phyloP scores from a whole-genome alignment of 1,139 yeast species.

The Lodderomyces oxycetoniae region DNA sequence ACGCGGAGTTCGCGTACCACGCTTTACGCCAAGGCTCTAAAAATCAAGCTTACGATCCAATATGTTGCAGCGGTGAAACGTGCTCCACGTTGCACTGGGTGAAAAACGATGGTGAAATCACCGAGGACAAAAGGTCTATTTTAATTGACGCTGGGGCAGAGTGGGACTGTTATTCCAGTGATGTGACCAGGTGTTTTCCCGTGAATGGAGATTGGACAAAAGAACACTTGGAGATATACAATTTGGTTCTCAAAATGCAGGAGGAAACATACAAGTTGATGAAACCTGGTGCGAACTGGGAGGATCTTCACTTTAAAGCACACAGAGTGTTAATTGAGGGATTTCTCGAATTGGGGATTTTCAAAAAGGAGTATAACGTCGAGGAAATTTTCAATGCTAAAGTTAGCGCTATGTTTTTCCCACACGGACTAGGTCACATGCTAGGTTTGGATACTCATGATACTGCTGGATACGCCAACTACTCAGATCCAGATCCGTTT shows the following conservation, averaged over 20 bases:
- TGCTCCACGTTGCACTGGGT: constrained; percentile 91
- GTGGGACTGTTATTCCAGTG: constrained; percentile 89
- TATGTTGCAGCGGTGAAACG: constrained; percentile 89
- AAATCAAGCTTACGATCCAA: constrained; percentile 85
- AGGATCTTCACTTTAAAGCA: constrained; percentile 71
- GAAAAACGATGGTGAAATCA: constrained; percentile 67
- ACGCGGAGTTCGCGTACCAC: constrained; percentile 92
- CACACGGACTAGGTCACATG: constrained; percentile 93
- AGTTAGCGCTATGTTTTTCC: constrained; percentile 76
- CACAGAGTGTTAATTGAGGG: constrained; percentile 72
- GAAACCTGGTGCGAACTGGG: constrained; percentile 85
- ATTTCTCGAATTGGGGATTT: constrained; percentile 72
- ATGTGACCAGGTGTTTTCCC: constrained; percentile 94
- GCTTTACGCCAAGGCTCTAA: constrained; percentile 92
- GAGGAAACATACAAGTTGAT: constrained; percentile 58
- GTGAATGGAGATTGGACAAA: constrained; percentile 82
- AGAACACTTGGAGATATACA: constrained; percentile 80
- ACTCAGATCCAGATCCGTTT: constrained; percentile 74
- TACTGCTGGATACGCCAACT: constrained; percentile 84
- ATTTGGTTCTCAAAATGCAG: constrained; percentile 84
- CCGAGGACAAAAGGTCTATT: constrained; percentile 52
- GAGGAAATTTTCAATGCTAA: constrained; percentile 68
- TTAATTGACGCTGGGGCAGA: constrained; percentile 97
- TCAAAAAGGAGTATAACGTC: constrained; percentile 52
- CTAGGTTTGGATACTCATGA: constrained; percentile 96